A percentile compares a stretch with the other conserved stretches of the same genome.
phyloP scores from a whole-genome alignment of 2,329 filamentous ascomycete genomes.

The Malbranchea cinnamomea region DNA sequence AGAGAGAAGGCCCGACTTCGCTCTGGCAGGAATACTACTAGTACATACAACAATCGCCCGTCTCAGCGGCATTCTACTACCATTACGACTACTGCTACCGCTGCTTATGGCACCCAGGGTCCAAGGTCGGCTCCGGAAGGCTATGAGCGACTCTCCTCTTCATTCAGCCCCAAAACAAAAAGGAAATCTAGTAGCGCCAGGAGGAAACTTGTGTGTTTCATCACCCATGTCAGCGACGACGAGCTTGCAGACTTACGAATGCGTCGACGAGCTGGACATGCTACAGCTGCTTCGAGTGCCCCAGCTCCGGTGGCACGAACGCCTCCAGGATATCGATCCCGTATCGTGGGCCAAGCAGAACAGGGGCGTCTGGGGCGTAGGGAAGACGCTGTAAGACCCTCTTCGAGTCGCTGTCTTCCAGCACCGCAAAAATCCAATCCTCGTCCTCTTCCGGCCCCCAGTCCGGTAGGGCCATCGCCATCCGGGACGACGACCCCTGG shows the following conservation, averaged over 20 bases:
- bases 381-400: too few species aligned
- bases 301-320: slow-evolving; percentile 2
- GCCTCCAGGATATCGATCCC: slow-evolving; percentile 2
- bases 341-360: too few species aligned
- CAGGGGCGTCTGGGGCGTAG: too few species aligned
- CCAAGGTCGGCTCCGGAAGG: slow-evolving; percentile 2
- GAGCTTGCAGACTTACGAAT: slow-evolving; percentile 15
- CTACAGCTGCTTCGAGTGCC: slow-evolving; percentile 3
- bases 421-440: too few species aligned
- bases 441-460: too few species aligned
- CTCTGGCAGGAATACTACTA: background rate
- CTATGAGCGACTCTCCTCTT: slow-evolving; percentile 2
- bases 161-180: slow-evolving; percentile 7
- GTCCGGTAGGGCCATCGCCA: slow-evolving; percentile 1
- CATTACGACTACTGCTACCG: slow-evolving; percentile 1
- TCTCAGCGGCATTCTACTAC: background rate
- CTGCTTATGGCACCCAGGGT: background rate
- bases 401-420: too few species aligned
- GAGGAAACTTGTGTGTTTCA: slow-evolving; percentile 20
- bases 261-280: slow-evolving; percentile 10
- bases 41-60: background rate
- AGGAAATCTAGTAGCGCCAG: slow-evolving; percentile 12
- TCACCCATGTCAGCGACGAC: slow-evolving; percentile 18
- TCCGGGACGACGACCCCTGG: slow-evolving; percentile 2
- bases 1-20: slow-evolving; percentile 5